These are phyloP conservation scores for Macrolepiota fuliginosa DNA, from an alignment of 768 basidiomycete genomes.

Conservation along the genomic window DNA sequence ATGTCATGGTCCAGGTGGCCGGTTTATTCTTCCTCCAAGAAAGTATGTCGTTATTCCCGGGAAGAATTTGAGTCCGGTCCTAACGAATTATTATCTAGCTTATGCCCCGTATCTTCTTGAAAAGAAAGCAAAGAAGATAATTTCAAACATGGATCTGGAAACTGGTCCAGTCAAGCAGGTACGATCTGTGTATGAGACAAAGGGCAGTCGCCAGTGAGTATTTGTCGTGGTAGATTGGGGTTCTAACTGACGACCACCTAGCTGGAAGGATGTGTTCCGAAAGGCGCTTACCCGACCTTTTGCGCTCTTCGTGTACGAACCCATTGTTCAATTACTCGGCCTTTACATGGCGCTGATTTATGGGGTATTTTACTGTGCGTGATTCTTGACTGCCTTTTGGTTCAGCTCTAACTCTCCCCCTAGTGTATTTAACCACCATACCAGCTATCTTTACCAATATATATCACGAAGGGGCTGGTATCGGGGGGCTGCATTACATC, in stretches of 20 bases:
- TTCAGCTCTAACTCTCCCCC: not conserved
- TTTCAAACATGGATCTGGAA: conserved; percentile 44
- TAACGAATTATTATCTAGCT: conserved; percentile 33
- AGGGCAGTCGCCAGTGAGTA: conserved; percentile 42
- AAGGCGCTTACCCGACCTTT: conserved; percentile 69
- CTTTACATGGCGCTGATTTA: conserved; percentile 71
- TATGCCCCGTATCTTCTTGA: conserved; percentile 44
- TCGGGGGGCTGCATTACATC: conserved; percentile 68
- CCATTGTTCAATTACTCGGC: conserved; percentile 66
- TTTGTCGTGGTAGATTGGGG: too few relatives aligned
- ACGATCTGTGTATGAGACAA: conserved; percentile 45
- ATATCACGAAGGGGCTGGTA: conserved; percentile 56
- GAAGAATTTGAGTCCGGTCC: conserved; percentile 10
- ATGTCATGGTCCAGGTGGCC: conserved; percentile 48
- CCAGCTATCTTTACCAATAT: conserved; percentile 52
- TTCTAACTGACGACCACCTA: conserved; percentile 18
- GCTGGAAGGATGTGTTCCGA: conserved; percentile 50
- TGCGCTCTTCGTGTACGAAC: conserved; percentile 53
- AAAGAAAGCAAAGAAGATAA: conserved; percentile 47
- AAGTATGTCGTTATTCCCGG: conserved; percentile 37
- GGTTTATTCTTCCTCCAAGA: conserved; percentile 61
- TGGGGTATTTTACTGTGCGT: conserved; percentile 56
- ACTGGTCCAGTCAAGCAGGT: conserved; percentile 37
- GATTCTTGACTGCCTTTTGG: not conserved
- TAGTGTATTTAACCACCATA: conserved; percentile 69